Percentiles rank a stretch among this genome's conserved stretches.
These are phyloP conservation scores for Cladosporium sp. DNA, from an alignment of 2,329 filamentous ascomycete genomes.

Conservation along the genomic window DNA sequence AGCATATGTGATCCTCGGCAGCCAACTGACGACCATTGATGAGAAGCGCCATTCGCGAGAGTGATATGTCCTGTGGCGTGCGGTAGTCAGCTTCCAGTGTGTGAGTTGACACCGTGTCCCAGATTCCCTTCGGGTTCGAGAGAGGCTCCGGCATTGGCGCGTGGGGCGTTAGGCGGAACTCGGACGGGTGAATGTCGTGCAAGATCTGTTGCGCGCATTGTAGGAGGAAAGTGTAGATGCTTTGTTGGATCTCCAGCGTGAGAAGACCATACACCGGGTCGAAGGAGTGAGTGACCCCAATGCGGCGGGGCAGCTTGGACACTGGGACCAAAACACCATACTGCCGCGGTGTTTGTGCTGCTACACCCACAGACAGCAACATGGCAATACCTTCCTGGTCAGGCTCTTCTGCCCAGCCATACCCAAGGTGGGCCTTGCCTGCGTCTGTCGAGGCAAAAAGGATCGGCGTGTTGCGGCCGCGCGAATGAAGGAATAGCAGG, in stretches of 20 bases:
- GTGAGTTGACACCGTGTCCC: constrained; percentile 21
- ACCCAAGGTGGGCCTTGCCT: constrained; percentile 37
- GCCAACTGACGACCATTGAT: constrained; percentile 44
- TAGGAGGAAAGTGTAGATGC: constrained; percentile 52
- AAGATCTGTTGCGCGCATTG: constrained; percentile 51
- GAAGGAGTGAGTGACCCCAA: not conserved
- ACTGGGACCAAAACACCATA: constrained; percentile 29
- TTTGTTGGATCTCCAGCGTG: constrained; percentile 54
- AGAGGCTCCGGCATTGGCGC: constrained; percentile 20
- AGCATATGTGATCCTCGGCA: constrained; percentile 57
- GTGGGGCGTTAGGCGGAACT: constrained; percentile 22
- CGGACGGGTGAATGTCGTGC: constrained; percentile 48
- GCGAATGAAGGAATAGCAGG: constrained; percentile 54
- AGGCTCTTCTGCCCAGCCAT: constrained; percentile 14
- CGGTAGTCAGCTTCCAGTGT: constrained; percentile 56
- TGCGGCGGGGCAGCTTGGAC: not conserved
- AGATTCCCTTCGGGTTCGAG: constrained; percentile 13
- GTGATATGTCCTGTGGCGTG: constrained; percentile 47
- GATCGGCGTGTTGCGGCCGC: constrained; percentile 50
- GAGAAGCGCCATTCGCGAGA: constrained; percentile 47
- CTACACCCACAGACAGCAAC: too few relatives aligned
- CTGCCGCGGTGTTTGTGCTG: constrained; percentile 28
- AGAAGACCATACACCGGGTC: constrained; percentile 38
- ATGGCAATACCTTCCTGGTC: too few relatives aligned
- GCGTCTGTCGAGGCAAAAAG: constrained; percentile 52